Percentiles rank a stretch among this genome's conserved stretches.
phyloP scores from a whole-genome alignment of 2,329 filamentous ascomycete genomes.

The Penicillium sp. region DNA sequence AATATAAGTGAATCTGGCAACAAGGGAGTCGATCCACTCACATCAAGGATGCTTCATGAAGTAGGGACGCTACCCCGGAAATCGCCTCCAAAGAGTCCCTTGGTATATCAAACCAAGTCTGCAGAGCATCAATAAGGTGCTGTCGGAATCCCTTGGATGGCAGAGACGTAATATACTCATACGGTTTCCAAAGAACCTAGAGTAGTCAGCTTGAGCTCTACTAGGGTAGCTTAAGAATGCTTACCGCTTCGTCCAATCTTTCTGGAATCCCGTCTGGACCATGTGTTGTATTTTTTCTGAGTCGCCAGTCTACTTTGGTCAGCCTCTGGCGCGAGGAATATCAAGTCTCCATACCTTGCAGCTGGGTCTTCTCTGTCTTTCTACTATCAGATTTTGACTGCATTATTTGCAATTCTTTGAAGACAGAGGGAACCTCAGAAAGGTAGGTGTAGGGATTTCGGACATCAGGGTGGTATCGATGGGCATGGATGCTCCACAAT shows the following conservation, averaged over 20 bases:
- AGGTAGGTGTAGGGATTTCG: background rate
- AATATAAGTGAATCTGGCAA: background rate
- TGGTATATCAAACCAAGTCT: background rate
- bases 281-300: background rate
- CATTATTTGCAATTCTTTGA: background rate
- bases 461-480: slow-evolving; percentile 1
- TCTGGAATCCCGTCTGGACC: background rate
- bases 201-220: background rate
- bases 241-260: background rate
- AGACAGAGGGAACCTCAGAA: background rate
- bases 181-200: background rate
- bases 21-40: background rate
- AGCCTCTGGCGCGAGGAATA: background rate
- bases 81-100: background rate
- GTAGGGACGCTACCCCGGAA: background rate
- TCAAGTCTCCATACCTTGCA: background rate
- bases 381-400: background rate
- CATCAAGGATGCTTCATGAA: slow-evolving; percentile 6
- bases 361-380: background rate
- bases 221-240: background rate
- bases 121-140: background rate
- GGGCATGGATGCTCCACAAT: background rate
- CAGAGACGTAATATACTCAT: background rate
- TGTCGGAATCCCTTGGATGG: background rate
- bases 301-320: background rate